A percentile compares a stretch with the other conserved stretches of the same genome.
These are phyloP conservation scores for Ophiobolus disseminans DNA, from an alignment of 2,329 filamentous ascomycete genomes.

Conservation along the genomic window DNA sequence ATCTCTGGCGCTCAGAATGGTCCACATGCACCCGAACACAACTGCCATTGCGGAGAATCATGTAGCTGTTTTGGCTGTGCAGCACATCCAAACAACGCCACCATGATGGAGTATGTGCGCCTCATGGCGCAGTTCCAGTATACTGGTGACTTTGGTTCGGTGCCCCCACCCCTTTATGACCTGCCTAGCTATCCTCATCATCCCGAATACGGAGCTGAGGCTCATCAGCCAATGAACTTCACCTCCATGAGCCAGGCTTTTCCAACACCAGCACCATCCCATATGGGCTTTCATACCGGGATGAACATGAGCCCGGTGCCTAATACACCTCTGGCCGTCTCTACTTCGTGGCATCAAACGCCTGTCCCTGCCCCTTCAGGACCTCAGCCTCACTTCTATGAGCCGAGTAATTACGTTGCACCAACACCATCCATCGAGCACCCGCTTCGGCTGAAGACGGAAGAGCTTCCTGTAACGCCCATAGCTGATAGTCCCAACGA, in stretches of 20 bases:
- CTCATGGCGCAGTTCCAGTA: conserved; percentile 47
- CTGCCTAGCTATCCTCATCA: conserved; percentile 46
- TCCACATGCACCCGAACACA: conserved; percentile 51
- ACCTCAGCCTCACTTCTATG: conserved; percentile 22
- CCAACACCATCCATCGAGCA: conserved; percentile 16
- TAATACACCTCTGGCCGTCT: conserved; percentile 18
- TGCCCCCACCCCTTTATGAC: conserved; percentile 44
- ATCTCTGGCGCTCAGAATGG: conserved; percentile 37
- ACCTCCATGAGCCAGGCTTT: conserved; percentile 25
- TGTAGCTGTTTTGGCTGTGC: conserved; percentile 74
- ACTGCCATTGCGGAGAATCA: conserved; percentile 69
- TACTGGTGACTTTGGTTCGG: conserved; percentile 40
- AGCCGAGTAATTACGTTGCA: conserved; percentile 12
- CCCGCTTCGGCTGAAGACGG: conserved; percentile 16
- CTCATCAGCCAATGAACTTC: conserved; percentile 21
- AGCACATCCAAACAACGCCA: conserved; percentile 71
- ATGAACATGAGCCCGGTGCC: conserved; percentile 28
- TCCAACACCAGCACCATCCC: conserved; percentile 21
- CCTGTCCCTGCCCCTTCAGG: conserved; percentile 20
- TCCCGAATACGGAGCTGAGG: conserved; percentile 37
- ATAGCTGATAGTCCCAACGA: conserved; percentile 39
- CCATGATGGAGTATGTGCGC: conserved; percentile 63
- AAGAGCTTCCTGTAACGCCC: conserved; percentile 20
- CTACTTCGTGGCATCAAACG: conserved; percentile 33
- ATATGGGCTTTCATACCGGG: conserved; percentile 31